Evolutionary conservation across 176 grass and related monocot genomes (phyloP), one percentile per base, ranked within the genome.

Genomic region (Dactylis glomerata): DNA sequence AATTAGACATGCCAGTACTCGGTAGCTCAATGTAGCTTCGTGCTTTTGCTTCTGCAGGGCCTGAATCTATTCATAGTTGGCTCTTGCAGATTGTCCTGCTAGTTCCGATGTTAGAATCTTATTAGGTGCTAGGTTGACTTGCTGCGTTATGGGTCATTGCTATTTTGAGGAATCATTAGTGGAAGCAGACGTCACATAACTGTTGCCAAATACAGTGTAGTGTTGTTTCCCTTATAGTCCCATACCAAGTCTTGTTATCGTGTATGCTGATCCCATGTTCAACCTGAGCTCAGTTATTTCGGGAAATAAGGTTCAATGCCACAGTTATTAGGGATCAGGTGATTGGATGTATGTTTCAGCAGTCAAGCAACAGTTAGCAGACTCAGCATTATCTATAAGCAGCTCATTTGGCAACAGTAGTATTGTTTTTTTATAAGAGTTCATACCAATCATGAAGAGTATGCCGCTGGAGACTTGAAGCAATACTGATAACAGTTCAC

Each of bases 81-180:
- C 34, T 58, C 23, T 70, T 38, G 73, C 71, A 16, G 49, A 64
- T 22, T 23, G 41, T 40, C 15, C 5, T 65, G 56, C 71, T 58
- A 79, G 58, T 78, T 55, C 38, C 47, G 37, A 68, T 52, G 68
- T 24, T 91, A 58, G 85, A 61, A 80, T 87, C 68, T 85, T 87
- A 61, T 37, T 46, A 64, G 38, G 84, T 68, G 47, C 23, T 90
- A 75, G 84, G 57, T 80, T 79, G 58, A 83, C 75, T 41, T 38
- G 58, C 71, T 30, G 79, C 33, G 40, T 75, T 27, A 15, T 27
- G 81, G 75, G 22, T 76, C 41, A 20, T 41, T 78, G 64, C 88
- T 82, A 82, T 49, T 79, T 90, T 73, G 78, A 55, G 84, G 19
- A 87, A 75, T 37, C 62, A 71, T 27, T 74, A 38, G 22, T 73